phyloP scores from a whole-genome alignment of 2,329 filamentous ascomycete species.

The Calonectria pseudoreteaudii region DNA sequence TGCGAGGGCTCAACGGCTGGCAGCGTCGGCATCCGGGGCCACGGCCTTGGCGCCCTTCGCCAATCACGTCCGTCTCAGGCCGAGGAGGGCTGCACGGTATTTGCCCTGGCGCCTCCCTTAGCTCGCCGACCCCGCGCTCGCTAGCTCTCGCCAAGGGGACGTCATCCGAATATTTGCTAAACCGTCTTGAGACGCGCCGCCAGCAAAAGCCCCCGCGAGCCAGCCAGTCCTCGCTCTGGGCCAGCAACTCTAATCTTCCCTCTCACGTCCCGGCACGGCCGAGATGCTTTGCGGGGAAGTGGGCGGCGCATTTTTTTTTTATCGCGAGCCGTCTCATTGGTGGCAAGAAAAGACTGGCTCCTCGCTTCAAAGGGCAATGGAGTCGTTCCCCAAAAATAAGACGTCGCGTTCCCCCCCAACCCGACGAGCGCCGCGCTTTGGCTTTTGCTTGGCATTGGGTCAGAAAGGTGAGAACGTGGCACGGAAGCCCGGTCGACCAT shows the following conservation, averaged over 20 bases:
- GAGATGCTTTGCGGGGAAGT: constrained; percentile 8
- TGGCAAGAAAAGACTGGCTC: background rate
- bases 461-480: background rate
- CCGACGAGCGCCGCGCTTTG: background rate
- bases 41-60: background rate
- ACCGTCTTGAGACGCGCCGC: background rate
- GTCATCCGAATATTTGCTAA: background rate
- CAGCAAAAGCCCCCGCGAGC: background rate
- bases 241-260: background rate
- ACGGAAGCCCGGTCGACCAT: background rate
- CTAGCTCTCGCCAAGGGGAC: background rate
- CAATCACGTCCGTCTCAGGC: background rate
- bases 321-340: background rate
- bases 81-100: background rate
- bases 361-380: background rate
- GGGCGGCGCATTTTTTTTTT: background rate
- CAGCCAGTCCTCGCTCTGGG: background rate
- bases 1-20: background rate
- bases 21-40: background rate
- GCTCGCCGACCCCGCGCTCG: constrained; percentile 2
- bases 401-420: background rate
- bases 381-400: background rate
- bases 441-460: background rate
- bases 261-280: background rate
- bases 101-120: background rate